Base-by-base conservation (phyloP, 2,329 filamentous ascomycete species). In the Emmonsiellopsis sp. region DNA sequence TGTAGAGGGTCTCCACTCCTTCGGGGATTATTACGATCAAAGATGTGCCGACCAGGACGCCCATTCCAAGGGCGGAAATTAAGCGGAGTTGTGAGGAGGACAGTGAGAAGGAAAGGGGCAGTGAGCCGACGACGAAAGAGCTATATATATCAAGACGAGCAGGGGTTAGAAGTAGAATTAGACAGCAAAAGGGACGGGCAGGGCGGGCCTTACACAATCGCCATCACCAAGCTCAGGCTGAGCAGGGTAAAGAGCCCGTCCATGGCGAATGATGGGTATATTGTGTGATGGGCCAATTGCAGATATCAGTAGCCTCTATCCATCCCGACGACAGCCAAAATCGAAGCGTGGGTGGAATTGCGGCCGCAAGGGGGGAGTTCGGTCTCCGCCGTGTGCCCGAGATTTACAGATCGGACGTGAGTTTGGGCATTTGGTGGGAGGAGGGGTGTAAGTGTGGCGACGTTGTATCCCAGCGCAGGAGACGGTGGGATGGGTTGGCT, bases 21-120 rank as follows among this genome's bases (percentile, higher is more conserved):
- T 98, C 93, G 0, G 93, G 93, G 63, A 98, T 95, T 65, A 98
- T 97, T 34, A 98, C 90, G 59, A 97, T 92, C 59, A 98, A 79
- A 1, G 92, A 92, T 32, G 93, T 97, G 37, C 93, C 93, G 13
- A 98, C 91, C 7, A 98, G 77, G 50, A 98, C 87, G 44, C 93
- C 93, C 69, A 95, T 89, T 51, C 93, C 93, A 67, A 97, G 82
- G 54, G 90, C 91, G 21, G 92, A 94, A 66, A 97, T 87, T 49
- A 95, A 76, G 65, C 92, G 86, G 54, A 97, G 76, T 69, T 95
- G 89, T 43, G 89, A 88, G 56, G 87, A 84, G 33, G 91, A 92
- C 31, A 98, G 80, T 54, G 85, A 82, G 76, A 98, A 88, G 54
- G 89, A 91, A 49, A 98, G 78, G 39, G 93, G 93, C 59, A 98